These are phyloP conservation scores for Clitopilus hobsonii DNA, from an alignment of 768 basidiomycete species.

Conservation along the genomic window DNA sequence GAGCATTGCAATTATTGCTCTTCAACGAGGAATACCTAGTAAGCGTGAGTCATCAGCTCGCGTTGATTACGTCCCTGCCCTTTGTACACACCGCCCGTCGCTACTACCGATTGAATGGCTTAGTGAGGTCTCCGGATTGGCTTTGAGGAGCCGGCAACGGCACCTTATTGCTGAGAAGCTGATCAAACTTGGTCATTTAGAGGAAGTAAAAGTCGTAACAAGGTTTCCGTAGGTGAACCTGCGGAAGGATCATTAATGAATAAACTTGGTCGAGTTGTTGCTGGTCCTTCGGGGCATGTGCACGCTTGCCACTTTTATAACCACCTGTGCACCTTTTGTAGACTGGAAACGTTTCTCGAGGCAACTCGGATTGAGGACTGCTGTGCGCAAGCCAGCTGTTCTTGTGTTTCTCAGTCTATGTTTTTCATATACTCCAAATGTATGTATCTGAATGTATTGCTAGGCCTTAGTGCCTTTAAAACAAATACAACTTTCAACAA, in stretches of 20 bases:
- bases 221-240: constrained; percentile 82
- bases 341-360: constrained; percentile 16
- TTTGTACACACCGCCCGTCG: constrained; percentile 63
- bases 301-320: constrained; percentile 49
- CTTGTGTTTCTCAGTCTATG: constrained; percentile 20
- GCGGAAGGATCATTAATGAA: constrained; percentile 71
- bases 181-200: constrained; percentile 80
- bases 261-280: constrained; percentile 24
- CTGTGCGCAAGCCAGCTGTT: constrained; percentile 1
- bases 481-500: constrained; percentile 41
- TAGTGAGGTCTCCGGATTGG: constrained; percentile 83
- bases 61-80: constrained; percentile 20
- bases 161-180: constrained; percentile 45
- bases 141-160: constrained; percentile 56
- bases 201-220: constrained; percentile 84
- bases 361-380: constrained; percentile 12
- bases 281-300: constrained; percentile 32
- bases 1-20: constrained; percentile 91
- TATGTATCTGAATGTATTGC: constrained; percentile 21
- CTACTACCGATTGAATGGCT: constrained; percentile 91
- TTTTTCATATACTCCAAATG: constrained; percentile 26
- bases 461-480: constrained; percentile 29
- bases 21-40: constrained; percentile 90
- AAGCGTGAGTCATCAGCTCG: constrained; percentile 85
- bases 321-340: constrained; percentile 46